phyloP scores from a whole-genome alignment of 495 filamentous ascomycete species.

The Terfezia boudieri region DNA sequence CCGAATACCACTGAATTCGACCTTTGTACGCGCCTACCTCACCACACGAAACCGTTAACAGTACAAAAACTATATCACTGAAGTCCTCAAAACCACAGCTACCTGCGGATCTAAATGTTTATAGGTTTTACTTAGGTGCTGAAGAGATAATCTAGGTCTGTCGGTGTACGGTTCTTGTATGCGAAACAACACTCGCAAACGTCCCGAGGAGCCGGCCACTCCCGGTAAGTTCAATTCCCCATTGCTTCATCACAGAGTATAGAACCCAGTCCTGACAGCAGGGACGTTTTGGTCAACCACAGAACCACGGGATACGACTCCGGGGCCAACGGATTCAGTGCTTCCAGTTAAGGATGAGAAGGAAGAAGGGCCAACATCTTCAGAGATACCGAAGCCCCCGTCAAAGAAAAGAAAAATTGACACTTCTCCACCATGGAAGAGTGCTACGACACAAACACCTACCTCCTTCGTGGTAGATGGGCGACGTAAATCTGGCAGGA shows the following conservation, averaged over 20 bases:
- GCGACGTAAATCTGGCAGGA: conserved; percentile 63
- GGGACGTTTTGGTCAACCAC: no score
- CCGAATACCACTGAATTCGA: no score
- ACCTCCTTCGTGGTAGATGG: conserved; percentile 66
- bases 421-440: conserved; percentile 86
- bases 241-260: background rate
- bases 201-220: conserved; percentile 14
- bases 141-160: no score
- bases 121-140: no score
- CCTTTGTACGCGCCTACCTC: no score
- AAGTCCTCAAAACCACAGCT: no score
- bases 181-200: conserved; percentile 17
- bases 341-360: background rate
- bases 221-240: conserved; percentile 5
- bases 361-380: background rate
- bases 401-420: conserved; percentile 42
- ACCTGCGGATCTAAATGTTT: no score
- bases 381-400: conserved; percentile 26
- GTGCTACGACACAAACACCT: conserved; percentile 61
- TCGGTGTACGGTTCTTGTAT: conserved; percentile 4
- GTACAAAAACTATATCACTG: no score
- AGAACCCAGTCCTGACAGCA: no score
- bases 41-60: no score
- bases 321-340: no score
- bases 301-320: no score